These are phyloP conservation scores for Porcisia hertigi DNA, from an alignment of 208 protist species.

Conservation along the genomic window DNA sequence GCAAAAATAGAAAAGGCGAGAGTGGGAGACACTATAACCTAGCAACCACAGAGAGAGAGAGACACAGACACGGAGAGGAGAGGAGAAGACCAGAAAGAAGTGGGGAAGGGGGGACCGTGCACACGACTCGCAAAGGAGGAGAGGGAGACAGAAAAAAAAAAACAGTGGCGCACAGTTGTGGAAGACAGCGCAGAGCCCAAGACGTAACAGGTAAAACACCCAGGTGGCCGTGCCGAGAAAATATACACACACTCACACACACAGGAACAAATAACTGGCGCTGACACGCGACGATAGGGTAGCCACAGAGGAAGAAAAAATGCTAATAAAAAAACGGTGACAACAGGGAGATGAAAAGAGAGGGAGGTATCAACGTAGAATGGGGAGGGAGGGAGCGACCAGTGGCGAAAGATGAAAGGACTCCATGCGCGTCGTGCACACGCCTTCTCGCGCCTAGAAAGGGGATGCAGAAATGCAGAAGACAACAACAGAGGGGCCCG, in stretches of 20 bases:
- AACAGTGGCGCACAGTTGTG: not conserved
- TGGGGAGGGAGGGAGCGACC: not conserved
- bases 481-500: not conserved
- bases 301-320: not conserved
- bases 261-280: not conserved
- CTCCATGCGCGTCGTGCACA: not conserved
- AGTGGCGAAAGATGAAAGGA: not conserved
- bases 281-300: not conserved
- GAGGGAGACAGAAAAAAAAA: not conserved
- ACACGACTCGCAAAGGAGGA: not conserved
- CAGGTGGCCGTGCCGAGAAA: not conserved
- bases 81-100: not conserved
- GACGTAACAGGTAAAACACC: not conserved
- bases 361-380: not conserved
- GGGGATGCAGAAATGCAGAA: not conserved
- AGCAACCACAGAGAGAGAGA: not conserved
- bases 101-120: not conserved
- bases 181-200: not conserved
- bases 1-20: not conserved
- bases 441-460: not conserved
- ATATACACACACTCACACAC: not conserved
- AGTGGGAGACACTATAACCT: not conserved
- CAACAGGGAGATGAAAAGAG: not conserved
- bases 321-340: not conserved
- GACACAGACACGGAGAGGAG: not conserved